Evolutionary conservation across 352 stramenopile species (phyloP).

Genomic region (Chrysophaeum taylorii): DNA sequence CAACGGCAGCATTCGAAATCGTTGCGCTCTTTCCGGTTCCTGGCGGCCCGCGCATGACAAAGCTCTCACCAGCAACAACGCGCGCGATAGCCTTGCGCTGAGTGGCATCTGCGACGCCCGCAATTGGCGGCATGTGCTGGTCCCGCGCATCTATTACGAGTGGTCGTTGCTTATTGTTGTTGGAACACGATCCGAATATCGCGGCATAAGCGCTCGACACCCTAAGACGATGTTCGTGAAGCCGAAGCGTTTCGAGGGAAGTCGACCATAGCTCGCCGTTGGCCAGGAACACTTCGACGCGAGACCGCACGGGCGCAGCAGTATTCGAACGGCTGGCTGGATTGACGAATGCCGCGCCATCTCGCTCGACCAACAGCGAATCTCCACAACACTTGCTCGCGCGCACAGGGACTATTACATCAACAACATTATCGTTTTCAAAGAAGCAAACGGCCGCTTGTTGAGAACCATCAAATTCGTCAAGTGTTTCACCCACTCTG

Average conservation of each 20-base stretch:
- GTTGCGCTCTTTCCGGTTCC: constrained; percentile 1
- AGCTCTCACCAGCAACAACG: neutral
- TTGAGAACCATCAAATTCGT: no score
- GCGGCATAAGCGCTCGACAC: neutral
- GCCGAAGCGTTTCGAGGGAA: neutral
- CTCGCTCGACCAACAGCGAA: neutral
- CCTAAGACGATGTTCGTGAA: neutral
- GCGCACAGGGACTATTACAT: no score
- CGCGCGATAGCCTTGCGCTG: neutral
- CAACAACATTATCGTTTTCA: no score
- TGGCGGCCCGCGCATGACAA: constrained; percentile 2
- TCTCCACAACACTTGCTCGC: no score
- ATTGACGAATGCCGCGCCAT: neutral
- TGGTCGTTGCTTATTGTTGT: no score
- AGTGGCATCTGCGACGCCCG: neutral
- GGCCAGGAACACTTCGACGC: neutral
- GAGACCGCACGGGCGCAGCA: neutral
- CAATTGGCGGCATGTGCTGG: neutral
- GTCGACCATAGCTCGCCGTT: neutral
- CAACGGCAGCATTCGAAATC: neutral
- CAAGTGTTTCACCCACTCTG: no score
- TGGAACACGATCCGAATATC: no score
- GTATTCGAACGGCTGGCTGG: neutral
- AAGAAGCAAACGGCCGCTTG: no score
- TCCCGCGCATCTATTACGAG: no score